Evolutionary conservation across 495 filamentous ascomycete genomes (phyloP), one percentile per base, ranked within the genome.

Genomic region (Penicillium dipodomyicola): DNA sequence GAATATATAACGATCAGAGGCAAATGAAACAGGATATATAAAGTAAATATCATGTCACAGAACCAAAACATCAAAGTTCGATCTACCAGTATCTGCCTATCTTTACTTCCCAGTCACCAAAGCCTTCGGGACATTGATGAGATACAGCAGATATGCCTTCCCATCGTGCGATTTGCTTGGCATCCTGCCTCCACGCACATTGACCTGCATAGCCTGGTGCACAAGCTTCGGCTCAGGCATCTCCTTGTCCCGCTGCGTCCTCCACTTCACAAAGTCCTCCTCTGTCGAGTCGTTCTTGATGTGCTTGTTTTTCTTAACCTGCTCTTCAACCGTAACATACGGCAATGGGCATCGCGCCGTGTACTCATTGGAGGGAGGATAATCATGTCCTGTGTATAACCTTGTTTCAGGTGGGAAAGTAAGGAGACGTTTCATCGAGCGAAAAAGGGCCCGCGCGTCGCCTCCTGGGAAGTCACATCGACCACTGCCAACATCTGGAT

Each of bases 381-480:
- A 80, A 61, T 80, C 78, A 56, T 80, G 76, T 6, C 73, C 72
- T 5, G 70, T 70, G 45, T 73, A 80, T 27, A 80, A 46, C 25
- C 54, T 63, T 8, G 60, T 66, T 41, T 78, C 20, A 1, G 51
- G 51, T 0, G 80, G 79, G 12, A 84, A 63, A 27, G 56, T 27
- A 30, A 84, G 67, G 15, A 85, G 73, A 20, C 60, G 73, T 22
- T 65, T 60, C 32, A 63, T 72, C 0, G 81, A 82, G 14, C 55
- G 41, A 47, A 53, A 84, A 3, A 83, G 67, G 2, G 30, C 59
- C 11, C 56, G 54, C 0, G 77, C 71, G 48, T 67, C 64, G 37
- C 82, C 80, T 35, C 76, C 76, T 2, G 82, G 80, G 55, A 84
- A 84, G 52, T 84, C 81, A 54, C 77, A 80, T 5, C 81, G 72